These are phyloP conservation scores for Neofusicoccum laricinum DNA, from an alignment of 2,329 filamentous ascomycete genomes.

Conservation along the genomic window DNA sequence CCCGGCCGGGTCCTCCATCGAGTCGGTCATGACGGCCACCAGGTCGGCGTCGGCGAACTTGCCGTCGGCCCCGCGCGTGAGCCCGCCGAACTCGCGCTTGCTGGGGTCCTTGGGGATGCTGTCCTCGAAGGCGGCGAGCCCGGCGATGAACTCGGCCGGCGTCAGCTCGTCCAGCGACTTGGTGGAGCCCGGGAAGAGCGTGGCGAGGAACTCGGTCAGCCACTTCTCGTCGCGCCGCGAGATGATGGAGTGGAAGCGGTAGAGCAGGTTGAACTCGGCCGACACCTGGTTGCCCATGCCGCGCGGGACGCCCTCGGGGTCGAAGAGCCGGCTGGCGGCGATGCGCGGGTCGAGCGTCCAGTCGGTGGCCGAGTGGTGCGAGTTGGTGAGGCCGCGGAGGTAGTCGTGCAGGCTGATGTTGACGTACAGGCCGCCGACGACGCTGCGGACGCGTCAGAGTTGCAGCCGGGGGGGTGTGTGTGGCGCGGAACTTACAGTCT, in stretches of 20 bases:
- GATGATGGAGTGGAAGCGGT: conserved; percentile 50
- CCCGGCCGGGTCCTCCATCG: conserved; percentile 58
- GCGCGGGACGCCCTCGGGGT: conserved; percentile 32
- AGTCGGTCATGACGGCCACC: conserved; percentile 52
- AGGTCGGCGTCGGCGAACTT: conserved; percentile 58
- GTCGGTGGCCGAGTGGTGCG: conserved; percentile 41
- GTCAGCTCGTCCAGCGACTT: conserved; percentile 21
- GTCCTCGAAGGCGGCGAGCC: conserved; percentile 21
- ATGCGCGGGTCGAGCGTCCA: conserved; percentile 46
- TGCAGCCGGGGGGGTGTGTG: background rate
- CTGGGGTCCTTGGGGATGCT: conserved; percentile 23
- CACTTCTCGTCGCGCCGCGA: conserved; percentile 46
- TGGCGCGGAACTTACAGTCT: conserved; percentile 23
- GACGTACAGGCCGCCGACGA: conserved; percentile 33
- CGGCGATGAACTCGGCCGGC: conserved; percentile 26
- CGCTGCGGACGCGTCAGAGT: conserved; percentile 15
- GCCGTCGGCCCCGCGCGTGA: conserved; percentile 43
- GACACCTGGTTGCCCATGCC: conserved; percentile 52
- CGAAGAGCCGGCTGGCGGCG: conserved; percentile 26
- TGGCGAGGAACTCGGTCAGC: conserved; percentile 38
- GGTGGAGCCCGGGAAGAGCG: conserved; percentile 25
- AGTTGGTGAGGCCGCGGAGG: conserved; percentile 29
- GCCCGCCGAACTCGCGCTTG: conserved; percentile 31
- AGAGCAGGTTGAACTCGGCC: conserved; percentile 54
- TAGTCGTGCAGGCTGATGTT: conserved; percentile 42